Evolutionary conservation across 1,284 basidiomycete species (phyloP), one percentile per base, ranked within the genome.

Genomic region (Xanthoconium separans): DNA sequence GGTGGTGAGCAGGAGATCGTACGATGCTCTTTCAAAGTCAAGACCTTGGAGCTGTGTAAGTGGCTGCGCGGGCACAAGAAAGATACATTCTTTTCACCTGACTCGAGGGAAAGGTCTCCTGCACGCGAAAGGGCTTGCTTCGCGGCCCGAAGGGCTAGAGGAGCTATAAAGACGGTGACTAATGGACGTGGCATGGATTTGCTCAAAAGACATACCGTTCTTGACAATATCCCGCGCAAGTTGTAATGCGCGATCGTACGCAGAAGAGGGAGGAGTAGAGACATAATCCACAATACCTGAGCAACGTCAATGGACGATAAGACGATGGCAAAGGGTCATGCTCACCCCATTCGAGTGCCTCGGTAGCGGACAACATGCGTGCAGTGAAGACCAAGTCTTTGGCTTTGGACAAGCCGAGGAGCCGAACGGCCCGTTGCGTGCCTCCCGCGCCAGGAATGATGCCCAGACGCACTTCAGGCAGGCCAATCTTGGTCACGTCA

Each of bases 381-480:
- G 83, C 84, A 15, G 85, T 87, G 67, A 85, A 91, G 49, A 91
- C 86, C 30, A 91, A 75, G 63, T 95, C 91, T 71, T 97, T 98
- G 7, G 95, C 88, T 68, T 84, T 89, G 40, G 92, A 79, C 20
- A 86, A 70, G 1, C 95, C 95, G 11, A 98, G 73, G 20, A 97
- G 73, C 42, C 92, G 83, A 2, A 92, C 86, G 18, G 91, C 80
- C 34, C 95, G 81, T 65, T 95, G 93, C 1, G 95, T 98, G 2
- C 94, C 94, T 3, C 94, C 93, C n/a, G 93, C 94, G 46, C 95
- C 95, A 13, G 95, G 95, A 53, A 98, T 97, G 60, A 98, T 97
- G 6, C 93, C 95, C 20, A 96, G 78, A 51, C 85, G 79, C 2
- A 83, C 83, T 70, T 91, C 89, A 1, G 89, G 87, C n/a, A 91